Evolutionary conservation across 1,284 basidiomycete genomes (phyloP).

Genomic region (Ceratobasidium sp.): DNA sequence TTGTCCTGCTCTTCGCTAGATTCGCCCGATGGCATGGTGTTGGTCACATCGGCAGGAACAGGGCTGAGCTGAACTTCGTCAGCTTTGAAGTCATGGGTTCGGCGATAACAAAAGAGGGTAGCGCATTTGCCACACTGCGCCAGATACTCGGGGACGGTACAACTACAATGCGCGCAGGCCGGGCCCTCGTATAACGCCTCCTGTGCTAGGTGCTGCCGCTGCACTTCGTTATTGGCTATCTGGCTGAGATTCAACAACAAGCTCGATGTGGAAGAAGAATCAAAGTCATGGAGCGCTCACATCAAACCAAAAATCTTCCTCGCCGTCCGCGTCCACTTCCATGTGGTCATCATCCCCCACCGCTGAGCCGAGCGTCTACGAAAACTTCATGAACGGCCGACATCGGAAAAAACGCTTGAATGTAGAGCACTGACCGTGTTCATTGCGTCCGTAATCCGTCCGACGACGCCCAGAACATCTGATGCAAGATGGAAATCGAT

Average conservation of each 20-base stretch:
- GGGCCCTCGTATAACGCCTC: too few relatives aligned
- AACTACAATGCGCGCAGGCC: neutral
- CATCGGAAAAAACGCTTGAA: neutral
- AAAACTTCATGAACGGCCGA: neutral
- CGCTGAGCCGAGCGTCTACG: neutral
- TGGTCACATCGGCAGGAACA: too few relatives aligned
- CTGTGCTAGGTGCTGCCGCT: neutral
- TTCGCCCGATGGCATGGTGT: too few relatives aligned
- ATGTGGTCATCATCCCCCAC: neutral
- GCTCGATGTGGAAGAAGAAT: neutral
- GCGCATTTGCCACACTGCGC: neutral
- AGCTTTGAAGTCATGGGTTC: neutral
- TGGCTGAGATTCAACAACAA: neutral
- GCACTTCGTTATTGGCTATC: neutral
- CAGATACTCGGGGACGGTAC: slow-evolving; percentile 9
- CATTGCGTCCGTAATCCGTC: neutral
- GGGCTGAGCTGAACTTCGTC: neutral
- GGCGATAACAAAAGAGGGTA: slow-evolving; percentile 5
- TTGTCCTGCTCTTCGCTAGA: neutral
- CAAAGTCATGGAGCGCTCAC: neutral
- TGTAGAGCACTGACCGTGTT: neutral
- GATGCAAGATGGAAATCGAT: slow-evolving; percentile 17
- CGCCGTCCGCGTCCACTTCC: neutral
- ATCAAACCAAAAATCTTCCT: slow-evolving; percentile 28
- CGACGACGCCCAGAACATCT: neutral